These are phyloP conservation scores for Ganoderma sinense DNA, from an alignment of 1,284 basidiomycete genomes.

Conservation along the genomic window DNA sequence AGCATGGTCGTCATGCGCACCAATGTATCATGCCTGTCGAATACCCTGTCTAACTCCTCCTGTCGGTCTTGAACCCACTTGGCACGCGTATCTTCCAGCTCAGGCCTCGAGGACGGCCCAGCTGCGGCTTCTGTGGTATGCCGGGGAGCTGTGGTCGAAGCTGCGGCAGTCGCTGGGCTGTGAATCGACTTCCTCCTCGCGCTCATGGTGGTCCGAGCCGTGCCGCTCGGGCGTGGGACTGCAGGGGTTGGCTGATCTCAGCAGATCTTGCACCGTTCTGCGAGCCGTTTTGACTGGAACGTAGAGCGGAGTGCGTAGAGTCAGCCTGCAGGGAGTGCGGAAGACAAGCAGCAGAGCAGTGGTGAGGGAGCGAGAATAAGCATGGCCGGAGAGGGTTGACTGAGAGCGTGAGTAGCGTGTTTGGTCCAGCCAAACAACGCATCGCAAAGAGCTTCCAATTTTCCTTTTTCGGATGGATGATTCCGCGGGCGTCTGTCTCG, in stretches of 20 bases:
- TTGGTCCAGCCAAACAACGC: conserved; percentile 41
- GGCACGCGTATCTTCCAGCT: conserved; percentile 43
- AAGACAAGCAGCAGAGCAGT: conserved; percentile 17
- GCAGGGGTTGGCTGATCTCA: conserved; percentile 53
- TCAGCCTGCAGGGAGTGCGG: conserved; percentile 1
- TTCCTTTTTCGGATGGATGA: conserved; percentile 10
- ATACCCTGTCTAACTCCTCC: conserved; percentile 60
- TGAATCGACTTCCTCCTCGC: conserved; percentile 25
- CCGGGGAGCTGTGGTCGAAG: neutral
- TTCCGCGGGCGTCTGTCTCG: neutral
- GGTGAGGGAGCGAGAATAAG: conserved; percentile 34
- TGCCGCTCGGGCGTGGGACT: conserved; percentile 30
- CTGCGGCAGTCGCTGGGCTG: neutral
- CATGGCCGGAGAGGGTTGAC: conserved; percentile 35
- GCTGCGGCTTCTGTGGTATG: neutral
- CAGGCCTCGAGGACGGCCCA: neutral
- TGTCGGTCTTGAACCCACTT: conserved; percentile 65
- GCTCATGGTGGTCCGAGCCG: conserved; percentile 29
- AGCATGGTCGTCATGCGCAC: conserved; percentile 51
- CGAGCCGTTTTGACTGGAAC: conserved; percentile 54
- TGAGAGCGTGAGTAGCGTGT: conserved; percentile 38
- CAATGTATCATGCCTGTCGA: conserved; percentile 78
- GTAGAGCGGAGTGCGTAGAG: conserved; percentile 3
- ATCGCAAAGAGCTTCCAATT: conserved; percentile 20
- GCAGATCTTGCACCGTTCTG: conserved; percentile 63